Evolutionary conservation across 2,329 filamentous ascomycete species (phyloP), one percentile per base, ranked within the genome.

Genomic region (Zasmidium cellare): DNA sequence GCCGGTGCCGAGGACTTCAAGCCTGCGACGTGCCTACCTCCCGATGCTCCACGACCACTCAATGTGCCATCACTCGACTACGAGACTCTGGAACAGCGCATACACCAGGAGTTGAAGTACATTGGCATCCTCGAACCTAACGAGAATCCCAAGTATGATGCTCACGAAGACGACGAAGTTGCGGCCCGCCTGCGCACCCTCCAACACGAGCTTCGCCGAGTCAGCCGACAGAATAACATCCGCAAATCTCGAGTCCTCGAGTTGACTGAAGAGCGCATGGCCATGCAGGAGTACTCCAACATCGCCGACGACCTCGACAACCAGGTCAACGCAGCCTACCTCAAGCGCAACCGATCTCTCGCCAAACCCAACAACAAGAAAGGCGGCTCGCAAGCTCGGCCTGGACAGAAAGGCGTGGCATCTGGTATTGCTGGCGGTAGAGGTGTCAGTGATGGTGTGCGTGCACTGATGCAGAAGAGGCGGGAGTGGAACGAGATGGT

Each of bases 301-400:
- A 99, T 99, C 67, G 88, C 96, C 51, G 94, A 99, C 72, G 94
- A 99, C 73, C 86, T 99, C 20, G 94, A 99, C 79, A 87, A 87
- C 45, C 94, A 97, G 72, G 92, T 97, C 45, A 92, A 97, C 71
- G 88, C 91, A 52, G 93, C 94, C 2, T 99, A 97, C 71, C 86
- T 96, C 46, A 99, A 99, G 78, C 89, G 94, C 22, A 97, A 93
- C 24, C 87, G 94, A 88, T 97, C 77, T 22, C 58, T 66, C 91
- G 92, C 73, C 96, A 97, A 79, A 91, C 87, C 74, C 75, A 96
- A 96, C 77, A 88, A 92, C 57, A 80, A 81, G 25, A 93, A 96
- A 72, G 80, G 88, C 28, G 3, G 87, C 86, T 1, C 89, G 47
- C 51, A 66, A 24, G 60, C 59, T 24, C 57, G 65, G 14, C 65